A percentile compares a stretch with the other conserved stretches of the same genome.
Evolutionary conservation across 345 rosid species (phyloP).

Genomic region (Gynandropsis gynandra): DNA sequence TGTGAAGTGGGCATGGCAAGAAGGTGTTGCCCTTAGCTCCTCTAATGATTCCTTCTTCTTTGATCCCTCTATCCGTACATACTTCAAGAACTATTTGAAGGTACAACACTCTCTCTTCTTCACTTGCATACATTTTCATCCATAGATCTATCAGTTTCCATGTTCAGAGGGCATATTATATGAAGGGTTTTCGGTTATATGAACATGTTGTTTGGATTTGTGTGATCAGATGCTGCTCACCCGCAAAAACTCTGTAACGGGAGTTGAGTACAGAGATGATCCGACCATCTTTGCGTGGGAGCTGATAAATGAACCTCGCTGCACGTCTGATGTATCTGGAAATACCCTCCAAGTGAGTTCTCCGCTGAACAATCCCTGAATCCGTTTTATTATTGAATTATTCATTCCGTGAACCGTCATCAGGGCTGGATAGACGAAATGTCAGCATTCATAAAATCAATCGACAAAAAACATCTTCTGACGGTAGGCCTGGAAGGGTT

Average conservation of each 20-base stretch:
- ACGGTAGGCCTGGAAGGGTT: slow-evolving; percentile 95
- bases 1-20: slow-evolving; percentile 98
- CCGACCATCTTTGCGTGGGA: slow-evolving; percentile 86
- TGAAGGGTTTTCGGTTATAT: neutral
- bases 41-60: slow-evolving; percentile 95
- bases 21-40: slow-evolving; percentile 85
- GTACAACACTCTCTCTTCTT: too few relatives aligned
- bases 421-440: slow-evolving; percentile 91
- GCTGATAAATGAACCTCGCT: slow-evolving; percentile 82
- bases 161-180: slow-evolving; percentile 1
- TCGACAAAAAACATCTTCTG: slow-evolving; percentile 77
- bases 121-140: too few relatives aligned
- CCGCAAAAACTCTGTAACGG: slow-evolving; percentile 68
- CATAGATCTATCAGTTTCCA: too few relatives aligned
- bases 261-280: slow-evolving; percentile 70
- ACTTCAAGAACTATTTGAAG: slow-evolving; percentile 70
- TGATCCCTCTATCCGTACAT: slow-evolving; percentile 84
- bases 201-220: neutral
- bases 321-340: slow-evolving; percentile 74
- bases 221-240: slow-evolving; percentile 56
- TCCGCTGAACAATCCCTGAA: slow-evolving; percentile 7
- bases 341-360: slow-evolving; percentile 67
- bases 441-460: slow-evolving; percentile 72
- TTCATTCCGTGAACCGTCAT: too few relatives aligned
- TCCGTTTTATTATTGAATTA: neutral